Base-by-base conservation (phyloP, 306 rosid species). In the Trichosanthes cucumerina region DNA sequence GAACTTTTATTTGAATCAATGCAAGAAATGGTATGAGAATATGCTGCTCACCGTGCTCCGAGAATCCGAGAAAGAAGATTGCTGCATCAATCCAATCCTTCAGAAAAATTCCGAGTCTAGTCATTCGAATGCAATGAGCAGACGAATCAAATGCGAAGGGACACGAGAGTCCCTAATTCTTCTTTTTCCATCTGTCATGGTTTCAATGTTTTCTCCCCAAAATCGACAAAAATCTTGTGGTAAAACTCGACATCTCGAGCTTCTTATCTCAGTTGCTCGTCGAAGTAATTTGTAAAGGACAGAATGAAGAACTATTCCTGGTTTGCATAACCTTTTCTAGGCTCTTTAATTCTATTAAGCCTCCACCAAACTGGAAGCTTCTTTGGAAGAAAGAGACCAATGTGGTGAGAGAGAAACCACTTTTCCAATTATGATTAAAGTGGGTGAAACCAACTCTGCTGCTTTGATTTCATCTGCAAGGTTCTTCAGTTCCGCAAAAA, bases 341-440 rank as follows among this genome's bases (percentile, higher is more conserved):
- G 53, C 13, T 9, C 28, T 14, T 39, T n/a, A 6, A 11, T 26
- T 47, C 82, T 82, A 79, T 85, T 60, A 84, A 6, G 83, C 85
- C 57, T 88, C 87, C 33, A 82, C 86, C 64, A 91, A 81, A 81
- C 79, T 81, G 11, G 92, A 81, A 18, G 83, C 87, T 79, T 92
- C 89, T 77, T 77, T 79, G 52, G 79, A 41, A 80, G 91, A 54
- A 78, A 86, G 44, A 14, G 91, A 85, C 97, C 99, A 96, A 75
- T 81, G 83, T 14, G 98, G 93, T 15, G 99, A 96, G 78, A 91
- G 89, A 33, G 90, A 91, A 58, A 92, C 99, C 49, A 96, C 99
- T 85, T 88, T 96, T 68, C 99, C 98, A 69, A 96, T 88, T 21
- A 96, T 82, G 68, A 96, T 90, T 59, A 96, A 88, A 16, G 98